phyloP scores from a whole-genome alignment of 805 yeast species.

The Limtongia smithiae region DNA sequence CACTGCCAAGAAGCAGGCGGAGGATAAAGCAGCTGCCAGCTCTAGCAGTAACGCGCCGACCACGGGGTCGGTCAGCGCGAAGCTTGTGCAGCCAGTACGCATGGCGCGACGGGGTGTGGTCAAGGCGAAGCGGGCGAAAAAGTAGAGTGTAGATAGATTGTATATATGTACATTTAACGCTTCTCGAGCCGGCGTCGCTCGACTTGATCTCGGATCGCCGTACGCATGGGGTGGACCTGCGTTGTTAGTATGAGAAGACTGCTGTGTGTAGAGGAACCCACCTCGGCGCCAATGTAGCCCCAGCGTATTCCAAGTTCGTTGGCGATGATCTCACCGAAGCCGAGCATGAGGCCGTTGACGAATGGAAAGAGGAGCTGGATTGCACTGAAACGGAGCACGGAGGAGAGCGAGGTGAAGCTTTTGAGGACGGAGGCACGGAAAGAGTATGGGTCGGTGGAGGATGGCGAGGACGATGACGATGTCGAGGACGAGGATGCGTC shows the following conservation, averaged over 20 bases:
- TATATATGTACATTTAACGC: background rate
- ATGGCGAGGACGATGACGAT: background rate
- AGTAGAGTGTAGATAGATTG: background rate
- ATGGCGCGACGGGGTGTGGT: too few relatives aligned
- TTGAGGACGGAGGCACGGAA: background rate
- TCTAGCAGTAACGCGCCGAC: background rate
- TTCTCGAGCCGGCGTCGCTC: slow-evolving; percentile 3
- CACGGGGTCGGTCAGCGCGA: background rate
- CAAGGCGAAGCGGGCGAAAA: too few relatives aligned
- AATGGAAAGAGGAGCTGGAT: slow-evolving; percentile 82
- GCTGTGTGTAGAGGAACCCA: slow-evolving; percentile 33
- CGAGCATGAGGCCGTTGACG: slow-evolving; percentile 90
- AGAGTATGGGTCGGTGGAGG: background rate
- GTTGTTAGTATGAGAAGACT: background rate
- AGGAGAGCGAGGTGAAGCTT: background rate
- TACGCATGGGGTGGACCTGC: slow-evolving; percentile 15
- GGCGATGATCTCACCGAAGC: slow-evolving; percentile 92
- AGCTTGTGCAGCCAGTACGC: too few relatives aligned
- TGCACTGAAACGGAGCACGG: slow-evolving; percentile 34
- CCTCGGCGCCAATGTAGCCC: slow-evolving; percentile 72
- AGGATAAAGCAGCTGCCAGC: slow-evolving; percentile 2
- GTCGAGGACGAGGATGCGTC: background rate
- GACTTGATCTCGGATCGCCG: slow-evolving; percentile 11
- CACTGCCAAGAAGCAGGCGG: slow-evolving; percentile 14
- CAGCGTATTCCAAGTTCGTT: slow-evolving; percentile 83